Evolutionary conservation across 345 rosid genomes (phyloP).

Genomic region (Citrus medica): DNA sequence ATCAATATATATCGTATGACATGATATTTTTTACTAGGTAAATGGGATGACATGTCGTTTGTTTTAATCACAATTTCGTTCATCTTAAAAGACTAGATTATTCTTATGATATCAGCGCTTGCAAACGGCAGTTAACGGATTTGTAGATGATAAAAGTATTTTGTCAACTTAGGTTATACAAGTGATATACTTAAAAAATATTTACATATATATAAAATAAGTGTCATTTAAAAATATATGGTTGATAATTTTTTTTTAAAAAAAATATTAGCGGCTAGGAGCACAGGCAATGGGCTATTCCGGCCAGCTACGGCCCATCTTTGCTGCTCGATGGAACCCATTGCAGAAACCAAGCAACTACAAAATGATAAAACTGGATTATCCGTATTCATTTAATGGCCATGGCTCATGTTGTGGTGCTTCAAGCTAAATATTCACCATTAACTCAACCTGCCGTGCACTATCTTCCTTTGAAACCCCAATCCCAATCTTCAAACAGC

Average conservation of each 20-base stretch:
- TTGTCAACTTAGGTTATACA: too few relatives aligned
- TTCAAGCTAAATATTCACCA: not conserved
- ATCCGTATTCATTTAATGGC: not conserved
- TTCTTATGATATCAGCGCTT: too few relatives aligned
- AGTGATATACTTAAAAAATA: too few relatives aligned
- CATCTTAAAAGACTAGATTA: too few relatives aligned
- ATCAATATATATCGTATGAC: too few relatives aligned
- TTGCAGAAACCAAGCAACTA: not conserved
- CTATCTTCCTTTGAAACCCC: constrained; percentile 20
- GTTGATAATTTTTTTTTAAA: rapidly evolving
- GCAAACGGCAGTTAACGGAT: rapidly evolving
- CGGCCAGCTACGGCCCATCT: not conserved
- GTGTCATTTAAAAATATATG: too few relatives aligned
- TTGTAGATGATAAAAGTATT: rapidly evolving
- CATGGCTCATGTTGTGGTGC: not conserved
- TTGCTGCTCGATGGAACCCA: not conserved
- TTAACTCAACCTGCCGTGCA: constrained; percentile 3
- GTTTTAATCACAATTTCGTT: too few relatives aligned
- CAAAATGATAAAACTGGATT: not conserved
- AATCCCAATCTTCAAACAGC: not conserved
- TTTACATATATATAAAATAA: too few relatives aligned
- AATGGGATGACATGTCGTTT: too few relatives aligned
- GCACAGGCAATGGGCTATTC: not conserved
- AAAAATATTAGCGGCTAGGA: too few relatives aligned
- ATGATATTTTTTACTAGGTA: too few relatives aligned